Conservation (phyloP, 2,329 filamentous ascomycete genomes). For the Colletotrichum spaethianum region DNA sequence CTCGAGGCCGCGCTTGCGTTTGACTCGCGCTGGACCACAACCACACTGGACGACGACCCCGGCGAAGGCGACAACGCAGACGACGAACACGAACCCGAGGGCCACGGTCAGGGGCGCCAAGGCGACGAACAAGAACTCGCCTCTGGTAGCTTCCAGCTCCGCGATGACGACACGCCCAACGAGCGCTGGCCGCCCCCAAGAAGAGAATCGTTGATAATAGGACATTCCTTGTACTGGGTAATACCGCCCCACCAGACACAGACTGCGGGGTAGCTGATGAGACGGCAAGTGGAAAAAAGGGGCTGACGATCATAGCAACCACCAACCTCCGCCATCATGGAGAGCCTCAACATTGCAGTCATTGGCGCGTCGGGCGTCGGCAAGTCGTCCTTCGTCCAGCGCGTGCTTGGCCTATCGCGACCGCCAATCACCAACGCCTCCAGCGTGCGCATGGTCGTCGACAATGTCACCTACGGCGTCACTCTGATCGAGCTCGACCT, state of each 20-base stretch:
- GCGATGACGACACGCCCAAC: constrained; percentile 56
- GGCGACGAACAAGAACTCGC: constrained; percentile 20
- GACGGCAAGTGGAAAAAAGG: constrained; percentile 41
- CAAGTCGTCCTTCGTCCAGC: constrained; percentile 78
- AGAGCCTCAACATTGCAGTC: constrained; percentile 75
- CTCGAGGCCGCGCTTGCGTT: constrained; percentile 48
- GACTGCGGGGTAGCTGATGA: constrained; percentile 39
- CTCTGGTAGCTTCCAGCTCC: constrained; percentile 42
- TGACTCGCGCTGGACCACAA: constrained; percentile 42
- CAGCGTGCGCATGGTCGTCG: constrained; percentile 70
- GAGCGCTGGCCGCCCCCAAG: constrained; percentile 61
- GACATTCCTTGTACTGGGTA: constrained; percentile 55
- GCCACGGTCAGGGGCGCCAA: constrained; percentile 46
- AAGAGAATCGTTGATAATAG: constrained; percentile 64
- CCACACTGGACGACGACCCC: constrained; percentile 46
- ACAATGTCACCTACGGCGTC: constrained; percentile 70
- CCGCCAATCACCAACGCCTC: constrained; percentile 69
- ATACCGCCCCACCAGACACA: constrained; percentile 44
- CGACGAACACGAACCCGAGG: constrained; percentile 38
- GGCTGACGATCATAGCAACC: constrained; percentile 42
- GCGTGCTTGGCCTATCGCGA: constrained; percentile 68
- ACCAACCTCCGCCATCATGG: constrained; percentile 60
- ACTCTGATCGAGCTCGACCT: constrained; percentile 77
- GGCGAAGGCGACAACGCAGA: constrained; percentile 41
- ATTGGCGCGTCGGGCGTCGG: constrained; percentile 77